Base-by-base conservation (phyloP, 805 yeast genomes). In the Ogataea zsoltii region DNA sequence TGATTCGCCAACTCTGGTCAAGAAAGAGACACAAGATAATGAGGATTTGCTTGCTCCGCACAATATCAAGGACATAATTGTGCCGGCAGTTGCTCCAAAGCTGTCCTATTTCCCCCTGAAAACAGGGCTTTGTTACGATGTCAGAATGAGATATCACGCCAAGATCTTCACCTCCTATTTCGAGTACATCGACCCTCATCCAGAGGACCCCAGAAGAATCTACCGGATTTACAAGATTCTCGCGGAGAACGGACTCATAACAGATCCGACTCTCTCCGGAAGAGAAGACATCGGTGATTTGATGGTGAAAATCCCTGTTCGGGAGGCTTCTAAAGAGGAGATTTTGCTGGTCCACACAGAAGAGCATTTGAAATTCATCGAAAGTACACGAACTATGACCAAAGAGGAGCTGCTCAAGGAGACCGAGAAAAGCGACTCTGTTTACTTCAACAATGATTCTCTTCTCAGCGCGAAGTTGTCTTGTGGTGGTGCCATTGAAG, bases 111-210 rank as follows among this genome's bases (percentile, higher is more conserved):
- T 78, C 18, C 88, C 87, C 2, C 68, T 86, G 58, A 92, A 90
- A 63, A 92, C 99, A 0, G 99, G 99, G 0, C 70, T 94, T 7
- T 92, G 96, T 48, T 94, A 94, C 67, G 99, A 94, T 65, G 97
- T 90, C 16, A 76, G 98, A 51, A 94, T 94, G 98, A 76, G 99
- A 50, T 94, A 92, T 65, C 99, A 94, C 64, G 96, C 97, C 32
- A 88, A 90, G 62, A 84, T 94, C 42, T 91, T 87, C 68, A 88
- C 96, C 3, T 85, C 94, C 2, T 88, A 92, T 55, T 87, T 80
- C 57, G 97, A 92, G 65, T 92, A 92, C 66, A 88, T 92, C 42
- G 99, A 94, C 62, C 99, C 98, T 2, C 99, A 94, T 63, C 99
- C 99, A 4, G 99, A 94, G 65, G 99, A 94, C 62, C 99, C 99